Conservation (phyloP, 768 basidiomycete species). For the Mycena sanguinolenta region DNA sequence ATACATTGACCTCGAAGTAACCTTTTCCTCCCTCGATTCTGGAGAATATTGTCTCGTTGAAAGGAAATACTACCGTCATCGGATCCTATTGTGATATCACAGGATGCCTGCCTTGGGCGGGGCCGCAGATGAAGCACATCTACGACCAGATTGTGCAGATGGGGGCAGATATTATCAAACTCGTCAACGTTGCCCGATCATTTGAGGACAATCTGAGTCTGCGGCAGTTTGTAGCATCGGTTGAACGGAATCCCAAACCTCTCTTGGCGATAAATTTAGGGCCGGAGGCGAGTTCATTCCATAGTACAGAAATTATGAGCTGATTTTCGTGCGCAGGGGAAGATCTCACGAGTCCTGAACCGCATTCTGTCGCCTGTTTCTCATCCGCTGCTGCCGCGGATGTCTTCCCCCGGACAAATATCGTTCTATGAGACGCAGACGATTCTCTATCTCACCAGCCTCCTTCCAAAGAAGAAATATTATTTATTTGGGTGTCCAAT, state of each 20-base stretch:
- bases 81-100: conserved; percentile 85
- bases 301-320: not conserved
- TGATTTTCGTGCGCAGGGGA: conserved; percentile 57
- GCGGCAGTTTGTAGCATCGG: conserved; percentile 64
- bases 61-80: conserved; percentile 73
- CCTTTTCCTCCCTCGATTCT: conserved; percentile 66
- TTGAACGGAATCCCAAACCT: conserved; percentile 61
- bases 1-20: conserved; percentile 82
- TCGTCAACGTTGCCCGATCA: conserved; percentile 73
- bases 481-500: conserved; percentile 83
- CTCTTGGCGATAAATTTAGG: conserved; percentile 86
- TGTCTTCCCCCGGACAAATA: conserved; percentile 82
- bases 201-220: conserved; percentile 75
- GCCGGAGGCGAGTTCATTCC: conserved; percentile 42
- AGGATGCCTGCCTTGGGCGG: conserved; percentile 73
- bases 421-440: conserved; percentile 76
- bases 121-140: conserved; percentile 62
- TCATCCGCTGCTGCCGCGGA: conserved; percentile 74
- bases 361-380: conserved; percentile 81
- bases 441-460: conserved; percentile 73
- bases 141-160: conserved; percentile 62
- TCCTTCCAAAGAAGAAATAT: conserved; percentile 69
- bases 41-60: conserved; percentile 59
- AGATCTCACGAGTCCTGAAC: conserved; percentile 81
- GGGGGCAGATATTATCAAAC: conserved; percentile 79